Base-by-base conservation (phyloP, 2,329 filamentous ascomycete species). In the Plectosphaerella sp. region DNA sequence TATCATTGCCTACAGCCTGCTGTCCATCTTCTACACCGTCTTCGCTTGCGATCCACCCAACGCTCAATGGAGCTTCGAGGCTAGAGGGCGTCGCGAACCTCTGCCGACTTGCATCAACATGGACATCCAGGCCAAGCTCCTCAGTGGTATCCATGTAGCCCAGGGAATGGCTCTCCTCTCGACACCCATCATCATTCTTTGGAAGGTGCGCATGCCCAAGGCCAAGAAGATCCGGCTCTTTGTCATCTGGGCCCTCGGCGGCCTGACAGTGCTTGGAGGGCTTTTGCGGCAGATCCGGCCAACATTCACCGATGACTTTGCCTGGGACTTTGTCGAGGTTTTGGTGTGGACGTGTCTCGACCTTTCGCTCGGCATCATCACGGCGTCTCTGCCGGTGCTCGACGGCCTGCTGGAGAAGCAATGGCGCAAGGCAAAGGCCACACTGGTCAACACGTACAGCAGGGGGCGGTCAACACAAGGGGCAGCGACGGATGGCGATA, bases 131-230 rank as follows among this genome's bases (percentile, higher is more conserved):
- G 56, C 57, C 11, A 55, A 56, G 12, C 51, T 63, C 14, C 48
- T 69, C 5, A 65, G 61, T 51, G 53, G 61, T 16, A 59, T 67
- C n/a, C 64, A 69, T 49, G 61, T 65, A 10, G 57, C 62, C 16
- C 61, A 67, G 57, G 65, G 66, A 50, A 58, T 66, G 28, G 55
- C 58, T 3, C 54, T 68, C 1, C 57, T 68, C 5, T 49, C 55
- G 12, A 62, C 63, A 1, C 66, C 66, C 1, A 49, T 68, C 11
- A 60, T 67, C 11, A 62, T 68, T 1, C 54, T 68, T 8, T 67
- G 62, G 62, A 62, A 61, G 14, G 58, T 68, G 12, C 56, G 59
- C 11, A 66, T 68, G 57, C 57, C 57, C 1, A 51, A 41, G 36
- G 22, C 39, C 6, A 64, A 59, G 8, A 68, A 65, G 42, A 39